Base-by-base conservation (phyloP, 352 stramenopile genomes). In the Pythium myriotylum region DNA sequence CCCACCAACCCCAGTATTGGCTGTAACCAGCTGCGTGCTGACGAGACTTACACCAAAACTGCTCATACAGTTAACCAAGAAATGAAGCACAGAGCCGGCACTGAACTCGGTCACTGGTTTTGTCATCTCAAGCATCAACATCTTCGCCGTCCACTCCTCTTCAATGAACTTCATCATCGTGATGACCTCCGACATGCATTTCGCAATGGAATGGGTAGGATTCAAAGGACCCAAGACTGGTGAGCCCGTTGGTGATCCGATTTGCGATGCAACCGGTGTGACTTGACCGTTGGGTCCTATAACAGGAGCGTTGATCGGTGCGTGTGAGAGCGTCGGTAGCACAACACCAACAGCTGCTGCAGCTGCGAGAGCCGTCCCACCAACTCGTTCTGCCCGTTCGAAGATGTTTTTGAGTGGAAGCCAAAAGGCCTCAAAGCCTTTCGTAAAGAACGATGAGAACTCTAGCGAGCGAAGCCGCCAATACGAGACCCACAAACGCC, bases 111-210 rank as follows among this genome's bases (percentile, higher is more conserved):
- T 79, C 65, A 88, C 67, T 9, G 79, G 81, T 56, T 86, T 87
- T 19, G 79, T 91, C 68, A 91, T 77, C 65, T 91, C 81, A 3
- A 91, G 60, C 37, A 91, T 88, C 50, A 86, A 56, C 69, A 89
- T 77, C 70, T 88, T 91, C 8, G 81, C 75, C 24, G 75, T 78
- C 81, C 81, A 91, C 60, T 91, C 81, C 27, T 82, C 72, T 57
- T 89, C 81, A 24, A 88, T 74, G 39, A 85, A 86, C 47, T 79
- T 80, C 56, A 89, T 73, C 75, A 78, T 83, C 19, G 70, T 81
- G 47, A 91, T 60, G 37, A 91, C 70, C 47, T 89, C 81, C 33
- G 75, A 78, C 37, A 81, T 84, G 55, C 73, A 81, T 57, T 86
- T 80, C 3, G 73, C 71, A 56, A 86, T 70, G 22, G 72, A 75